Evolutionary conservation across 176 grass and related monocot genomes (phyloP).

Genomic region (Zea luxurians): DNA sequence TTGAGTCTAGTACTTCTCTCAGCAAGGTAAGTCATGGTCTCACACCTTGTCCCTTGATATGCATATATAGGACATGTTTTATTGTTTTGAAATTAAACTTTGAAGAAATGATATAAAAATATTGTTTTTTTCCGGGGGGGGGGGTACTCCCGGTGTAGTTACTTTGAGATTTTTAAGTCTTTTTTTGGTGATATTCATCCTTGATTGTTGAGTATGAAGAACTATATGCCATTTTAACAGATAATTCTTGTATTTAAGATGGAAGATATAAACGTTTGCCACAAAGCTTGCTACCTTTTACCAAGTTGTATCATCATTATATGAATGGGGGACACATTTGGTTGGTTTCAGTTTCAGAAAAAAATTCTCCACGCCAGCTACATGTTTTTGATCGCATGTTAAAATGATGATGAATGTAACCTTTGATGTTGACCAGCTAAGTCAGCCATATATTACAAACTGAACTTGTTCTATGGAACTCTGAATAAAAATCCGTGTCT

Average conservation of each 20-base stretch:
- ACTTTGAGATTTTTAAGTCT: neutral
- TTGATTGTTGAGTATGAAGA: slow-evolving; percentile 5
- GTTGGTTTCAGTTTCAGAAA: neutral
- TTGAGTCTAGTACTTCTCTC: slow-evolving; percentile 38
- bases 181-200: neutral
- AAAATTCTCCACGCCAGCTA: neutral
- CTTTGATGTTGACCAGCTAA: slow-evolving; percentile 1
- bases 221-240: neutral
- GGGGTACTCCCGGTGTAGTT: neutral
- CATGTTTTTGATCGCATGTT: slow-evolving; percentile 16
- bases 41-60: neutral
- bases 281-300: slow-evolving; percentile 19
- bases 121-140: neutral
- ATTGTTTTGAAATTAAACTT: slow-evolving; percentile 4
- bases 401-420: neutral
- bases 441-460: slow-evolving; percentile 10
- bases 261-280: neutral
- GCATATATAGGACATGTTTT: neutral
- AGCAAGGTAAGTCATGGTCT: slow-evolving; percentile 48
- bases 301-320: neutral
- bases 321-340: neutral
- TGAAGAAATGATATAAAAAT: neutral
- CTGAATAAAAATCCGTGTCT: neutral
- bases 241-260: neutral
- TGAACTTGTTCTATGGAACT: neutral